Conservation (phyloP, 495 filamentous ascomycete genomes). For the Paragyromitra xinjiangensis region DNA sequence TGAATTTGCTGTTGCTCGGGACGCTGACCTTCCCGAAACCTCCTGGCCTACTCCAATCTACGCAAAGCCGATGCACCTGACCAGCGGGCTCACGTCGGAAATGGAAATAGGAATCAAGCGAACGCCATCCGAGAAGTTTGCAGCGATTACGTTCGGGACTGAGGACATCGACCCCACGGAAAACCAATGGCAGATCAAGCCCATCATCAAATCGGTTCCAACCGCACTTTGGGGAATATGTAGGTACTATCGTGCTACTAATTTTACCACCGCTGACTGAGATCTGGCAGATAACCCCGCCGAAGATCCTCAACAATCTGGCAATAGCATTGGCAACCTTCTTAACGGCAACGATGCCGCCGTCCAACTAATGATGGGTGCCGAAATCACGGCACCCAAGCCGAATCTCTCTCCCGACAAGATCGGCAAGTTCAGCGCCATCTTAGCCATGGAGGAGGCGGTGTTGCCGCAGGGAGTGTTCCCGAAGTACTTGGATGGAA, state of each 20-base stretch:
- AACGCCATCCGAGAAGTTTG: constrained; percentile 1
- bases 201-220: not conserved
- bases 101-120: not conserved
- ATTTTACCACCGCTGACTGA: not conserved
- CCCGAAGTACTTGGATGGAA: not conserved
- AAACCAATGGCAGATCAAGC: constrained; percentile 4
- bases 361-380: not conserved
- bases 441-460: not conserved
- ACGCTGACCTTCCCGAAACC: not conserved
- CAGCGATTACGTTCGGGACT: not conserved
- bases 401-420: not conserved
- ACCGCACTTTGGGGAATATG: not conserved
- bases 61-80: not conserved
- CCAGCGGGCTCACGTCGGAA: not conserved
- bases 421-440: constrained; percentile 1
- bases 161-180: not conserved
- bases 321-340: not conserved
- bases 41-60: constrained; percentile 2
- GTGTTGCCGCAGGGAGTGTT: not conserved
- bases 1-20: constrained; percentile 1
- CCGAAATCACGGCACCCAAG: not conserved
- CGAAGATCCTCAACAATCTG: not conserved
- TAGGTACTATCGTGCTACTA: not conserved
- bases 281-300: not conserved
- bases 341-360: not conserved